Evolutionary conservation across 2,329 filamentous ascomycete species (phyloP).

Genomic region (Leptographium galeiforme): DNA sequence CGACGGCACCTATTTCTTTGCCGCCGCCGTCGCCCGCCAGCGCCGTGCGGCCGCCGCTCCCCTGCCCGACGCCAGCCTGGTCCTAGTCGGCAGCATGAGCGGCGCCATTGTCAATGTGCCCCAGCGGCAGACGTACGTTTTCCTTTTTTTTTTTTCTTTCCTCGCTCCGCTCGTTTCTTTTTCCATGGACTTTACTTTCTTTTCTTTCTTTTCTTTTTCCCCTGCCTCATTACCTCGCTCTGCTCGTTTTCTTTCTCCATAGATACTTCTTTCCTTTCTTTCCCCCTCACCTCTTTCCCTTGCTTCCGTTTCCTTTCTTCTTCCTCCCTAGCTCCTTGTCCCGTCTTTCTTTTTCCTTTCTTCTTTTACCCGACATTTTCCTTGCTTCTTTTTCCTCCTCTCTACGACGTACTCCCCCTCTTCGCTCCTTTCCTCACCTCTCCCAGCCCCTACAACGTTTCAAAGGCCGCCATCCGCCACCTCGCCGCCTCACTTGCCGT

Average conservation of each 20-base stretch:
- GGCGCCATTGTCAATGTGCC: conserved; percentile 89
- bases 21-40: conserved; percentile 72
- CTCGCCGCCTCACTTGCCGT: conserved; percentile 78
- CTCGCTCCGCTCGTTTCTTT: not conserved
- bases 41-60: conserved; percentile 40
- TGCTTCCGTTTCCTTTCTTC: conserved; percentile 2
- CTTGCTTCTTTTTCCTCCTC: not conserved
- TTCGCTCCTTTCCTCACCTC: not conserved
- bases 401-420: too few species aligned
- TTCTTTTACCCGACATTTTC: not conserved
- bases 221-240: too few species aligned
- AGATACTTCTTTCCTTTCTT: conserved; percentile 2
- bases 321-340: not conserved
- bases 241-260: too few species aligned
- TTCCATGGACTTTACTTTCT: not conserved
- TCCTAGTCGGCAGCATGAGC: conserved; percentile 93
- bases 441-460: conserved; percentile 67
- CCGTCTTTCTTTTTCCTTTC: conserved; percentile 3
- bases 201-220: too few species aligned
- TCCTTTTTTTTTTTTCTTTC: not conserved
- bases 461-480: conserved; percentile 86
- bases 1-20: conserved; percentile 81
- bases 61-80: conserved; percentile 62
- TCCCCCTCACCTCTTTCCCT: not conserved
- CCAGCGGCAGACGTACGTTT: conserved; percentile 63